A percentile compares a stretch with the other conserved stretches of the same genome.
Conservation (phyloP, 495 filamentous ascomycete genomes). For the Tetracladium setigerum region DNA sequence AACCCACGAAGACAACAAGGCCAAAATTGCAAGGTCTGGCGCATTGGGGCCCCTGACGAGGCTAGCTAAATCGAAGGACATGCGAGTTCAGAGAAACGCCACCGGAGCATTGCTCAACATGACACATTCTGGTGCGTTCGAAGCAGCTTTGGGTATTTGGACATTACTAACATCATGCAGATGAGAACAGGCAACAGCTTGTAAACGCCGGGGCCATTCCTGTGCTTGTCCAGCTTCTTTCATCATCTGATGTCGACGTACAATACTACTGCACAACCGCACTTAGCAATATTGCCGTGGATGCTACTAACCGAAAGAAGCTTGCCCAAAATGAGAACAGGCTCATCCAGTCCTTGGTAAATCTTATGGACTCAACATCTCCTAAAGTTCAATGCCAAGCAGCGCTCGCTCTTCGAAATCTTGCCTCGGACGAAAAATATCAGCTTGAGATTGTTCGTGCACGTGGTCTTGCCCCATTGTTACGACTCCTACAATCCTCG, state of each 20-base stretch:
- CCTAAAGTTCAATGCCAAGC: constrained; percentile 98
- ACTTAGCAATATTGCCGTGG: constrained; percentile 96
- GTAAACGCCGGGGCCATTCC: constrained; percentile 96
- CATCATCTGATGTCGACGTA: constrained; percentile 88
- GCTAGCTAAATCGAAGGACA: constrained; percentile 93
- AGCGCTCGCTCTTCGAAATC: constrained; percentile 84
- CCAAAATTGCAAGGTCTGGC: constrained; percentile 93
- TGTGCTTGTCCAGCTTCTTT: constrained; percentile 87
- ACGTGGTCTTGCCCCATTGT: constrained; percentile 71
- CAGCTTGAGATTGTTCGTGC: constrained; percentile 94
- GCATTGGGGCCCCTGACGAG: constrained; percentile 84
- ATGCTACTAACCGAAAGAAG: constrained; percentile 80
- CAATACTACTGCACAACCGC: constrained; percentile 99
- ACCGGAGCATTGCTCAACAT: constrained; percentile 96
- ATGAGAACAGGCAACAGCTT: constrained; percentile 94
- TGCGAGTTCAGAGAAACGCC: constrained; percentile 96
- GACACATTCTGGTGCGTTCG: constrained; percentile 86
- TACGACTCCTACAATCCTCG: constrained; percentile 85
- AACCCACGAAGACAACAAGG: constrained; percentile 98
- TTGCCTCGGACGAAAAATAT: constrained; percentile 97
- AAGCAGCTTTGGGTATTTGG: neutral
- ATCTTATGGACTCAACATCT: constrained; percentile 93
- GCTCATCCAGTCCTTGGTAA: constrained; percentile 85
- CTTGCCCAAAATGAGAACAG: constrained; percentile 83
- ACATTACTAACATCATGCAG: constrained; percentile 34